Percentiles rank a stretch among this genome's conserved stretches.
Evolutionary conservation across 305 asterid species (phyloP).

Genomic region (Ilex paraguariensis): DNA sequence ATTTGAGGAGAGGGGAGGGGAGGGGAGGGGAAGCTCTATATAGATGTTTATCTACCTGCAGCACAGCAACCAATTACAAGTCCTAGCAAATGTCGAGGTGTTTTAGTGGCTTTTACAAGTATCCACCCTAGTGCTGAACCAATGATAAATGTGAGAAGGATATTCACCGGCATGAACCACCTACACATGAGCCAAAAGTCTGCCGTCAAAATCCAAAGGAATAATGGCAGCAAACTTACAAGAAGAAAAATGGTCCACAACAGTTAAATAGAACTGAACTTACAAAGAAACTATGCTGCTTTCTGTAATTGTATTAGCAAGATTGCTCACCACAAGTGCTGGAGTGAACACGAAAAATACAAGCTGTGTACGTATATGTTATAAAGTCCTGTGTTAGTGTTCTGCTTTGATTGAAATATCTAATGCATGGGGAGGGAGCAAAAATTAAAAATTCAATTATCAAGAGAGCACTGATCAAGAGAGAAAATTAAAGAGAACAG

Average conservation of each 20-base stretch:
- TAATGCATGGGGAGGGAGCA: too few species aligned
- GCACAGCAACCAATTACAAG: slow-evolving; percentile 45
- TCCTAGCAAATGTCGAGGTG: slow-evolving; percentile 35
- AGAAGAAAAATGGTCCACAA: too few species aligned
- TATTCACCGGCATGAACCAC: slow-evolving; percentile 41
- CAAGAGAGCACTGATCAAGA: too few species aligned
- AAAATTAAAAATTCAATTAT: too few species aligned
- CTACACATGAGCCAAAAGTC: slow-evolving; percentile 9
- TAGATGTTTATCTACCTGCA: slow-evolving; percentile 21
- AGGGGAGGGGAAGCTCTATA: too few species aligned
- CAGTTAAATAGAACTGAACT: slow-evolving; percentile 5
- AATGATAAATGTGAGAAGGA: slow-evolving; percentile 26
- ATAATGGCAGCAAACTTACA: too few species aligned
- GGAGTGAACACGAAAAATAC: slow-evolving; percentile 38
- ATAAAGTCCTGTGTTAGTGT: not conserved
- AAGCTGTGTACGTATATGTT: slow-evolving; percentile 24
- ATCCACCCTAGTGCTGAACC: slow-evolving; percentile 42
- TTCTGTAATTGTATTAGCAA: slow-evolving; percentile 28
- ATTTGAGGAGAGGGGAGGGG: too few species aligned
- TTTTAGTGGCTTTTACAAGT: slow-evolving; percentile 27
- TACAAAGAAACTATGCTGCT: slow-evolving; percentile 31
- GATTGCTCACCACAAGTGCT: slow-evolving; percentile 34
- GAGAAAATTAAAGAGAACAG: too few species aligned
- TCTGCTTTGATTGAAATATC: too few species aligned
- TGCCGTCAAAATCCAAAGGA: too few species aligned